A percentile compares a stretch with the other conserved stretches of the same genome.
Evolutionary conservation across 179 eudicot species (phyloP).

Genomic region (Nepenthes alata): DNA sequence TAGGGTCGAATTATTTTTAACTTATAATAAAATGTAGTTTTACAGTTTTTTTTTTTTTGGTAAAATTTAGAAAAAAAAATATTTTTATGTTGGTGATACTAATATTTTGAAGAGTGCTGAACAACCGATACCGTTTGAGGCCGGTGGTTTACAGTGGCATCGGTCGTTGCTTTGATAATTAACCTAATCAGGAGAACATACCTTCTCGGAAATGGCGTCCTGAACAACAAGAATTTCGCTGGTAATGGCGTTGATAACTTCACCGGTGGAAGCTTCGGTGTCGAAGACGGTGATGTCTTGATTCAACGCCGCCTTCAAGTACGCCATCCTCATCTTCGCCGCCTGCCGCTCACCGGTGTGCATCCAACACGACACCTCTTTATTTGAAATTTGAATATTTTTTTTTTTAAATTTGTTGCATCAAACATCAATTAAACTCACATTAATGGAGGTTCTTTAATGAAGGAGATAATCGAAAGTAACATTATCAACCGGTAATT

Average conservation of each 20-base stretch:
- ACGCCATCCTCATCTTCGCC: conserved; percentile 88
- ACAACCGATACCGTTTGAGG: too few relatives aligned
- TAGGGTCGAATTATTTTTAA: too few relatives aligned
- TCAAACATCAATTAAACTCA: too few relatives aligned
- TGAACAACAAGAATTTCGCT: conserved; percentile 79
- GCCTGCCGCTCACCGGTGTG: conserved; percentile 94
- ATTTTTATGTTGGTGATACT: too few relatives aligned
- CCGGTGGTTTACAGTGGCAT: too few relatives aligned
- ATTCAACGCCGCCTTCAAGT: conserved; percentile 63
- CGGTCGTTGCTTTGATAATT: too few relatives aligned
- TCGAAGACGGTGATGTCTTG: conserved; percentile 88
- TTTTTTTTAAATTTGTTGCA: neutral
- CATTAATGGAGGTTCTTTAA: too few relatives aligned
- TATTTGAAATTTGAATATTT: neutral
- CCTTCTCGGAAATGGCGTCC: conserved; percentile 98
- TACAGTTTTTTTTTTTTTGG: too few relatives aligned
- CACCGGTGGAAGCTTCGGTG: conserved; percentile 83
- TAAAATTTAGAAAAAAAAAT: too few relatives aligned
- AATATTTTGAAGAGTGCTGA: too few relatives aligned
- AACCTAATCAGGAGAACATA: conserved; percentile 1
- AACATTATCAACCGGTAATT: neutral
- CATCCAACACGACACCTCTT: conserved; percentile 99
- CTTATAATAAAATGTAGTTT: too few relatives aligned
- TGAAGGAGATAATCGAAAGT: too few relatives aligned
- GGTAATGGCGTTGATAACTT: conserved; percentile 81